These are phyloP conservation scores for Lycium barbarum DNA, from an alignment of 257 asterid genomes.

Conservation along the genomic window DNA sequence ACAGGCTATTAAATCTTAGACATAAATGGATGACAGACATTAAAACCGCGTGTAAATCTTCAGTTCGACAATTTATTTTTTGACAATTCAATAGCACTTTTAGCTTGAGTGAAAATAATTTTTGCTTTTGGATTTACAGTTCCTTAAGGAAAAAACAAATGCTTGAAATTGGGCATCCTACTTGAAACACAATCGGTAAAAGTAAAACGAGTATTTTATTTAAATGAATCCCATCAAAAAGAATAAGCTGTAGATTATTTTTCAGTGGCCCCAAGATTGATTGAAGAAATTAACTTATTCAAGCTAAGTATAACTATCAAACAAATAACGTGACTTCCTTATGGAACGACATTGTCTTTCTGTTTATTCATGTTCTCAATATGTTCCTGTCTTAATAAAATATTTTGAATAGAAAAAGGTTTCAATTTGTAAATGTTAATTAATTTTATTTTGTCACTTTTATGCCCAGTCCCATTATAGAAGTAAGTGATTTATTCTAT, in stretches of 20 bases:
- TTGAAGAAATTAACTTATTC: slow-evolving; percentile 9
- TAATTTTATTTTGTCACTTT: slow-evolving; percentile 26
- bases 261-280: neutral
- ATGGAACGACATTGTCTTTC: slow-evolving; percentile 26
- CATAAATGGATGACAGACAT: too few species aligned
- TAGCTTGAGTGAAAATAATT: neutral
- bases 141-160: neutral
- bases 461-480: neutral
- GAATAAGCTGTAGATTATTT: neutral
- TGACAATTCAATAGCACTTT: neutral
- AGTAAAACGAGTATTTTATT: neutral
- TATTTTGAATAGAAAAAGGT: neutral
- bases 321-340: slow-evolving; percentile 36
- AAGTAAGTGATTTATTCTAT: neutral
- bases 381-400: neutral
- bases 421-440: neutral
- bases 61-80: neutral
- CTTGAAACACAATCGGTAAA: neutral
- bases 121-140: neutral
- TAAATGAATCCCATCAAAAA: neutral
- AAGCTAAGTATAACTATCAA: slow-evolving; percentile 16
- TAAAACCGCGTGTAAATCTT: neutral
- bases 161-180: neutral
- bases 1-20: neutral
- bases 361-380: slow-evolving; percentile 32